phyloP scores from a whole-genome alignment of 306 rosid species.

The Potentilla sterilis region DNA sequence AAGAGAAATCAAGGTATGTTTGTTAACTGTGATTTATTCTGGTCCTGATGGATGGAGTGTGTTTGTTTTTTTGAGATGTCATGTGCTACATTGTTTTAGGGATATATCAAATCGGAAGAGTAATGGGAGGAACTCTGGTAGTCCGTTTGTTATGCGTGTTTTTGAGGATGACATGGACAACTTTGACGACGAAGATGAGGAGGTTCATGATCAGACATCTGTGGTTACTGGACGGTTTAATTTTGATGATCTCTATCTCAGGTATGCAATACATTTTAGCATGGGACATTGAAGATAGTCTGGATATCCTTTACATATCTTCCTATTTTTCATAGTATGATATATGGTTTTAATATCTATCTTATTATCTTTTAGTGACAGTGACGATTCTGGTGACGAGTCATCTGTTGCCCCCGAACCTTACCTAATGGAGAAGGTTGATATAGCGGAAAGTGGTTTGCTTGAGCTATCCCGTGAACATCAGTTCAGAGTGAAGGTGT shows the following conservation, averaged over 20 bases:
- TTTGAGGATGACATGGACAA: conserved; percentile 53
- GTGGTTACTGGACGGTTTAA: conserved; percentile 40
- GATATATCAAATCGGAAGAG: conserved; percentile 29
- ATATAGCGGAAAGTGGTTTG: conserved; percentile 63
- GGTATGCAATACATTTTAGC: conserved; percentile 35
- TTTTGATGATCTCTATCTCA: conserved; percentile 54
- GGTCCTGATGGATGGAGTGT: neutral
- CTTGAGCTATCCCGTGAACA: conserved; percentile 59
- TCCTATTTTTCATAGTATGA: neutral
- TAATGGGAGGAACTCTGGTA: conserved; percentile 30
- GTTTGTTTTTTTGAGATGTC: neutral
- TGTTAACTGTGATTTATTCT: conserved; percentile 9
- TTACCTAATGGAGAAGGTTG: conserved; percentile 58
- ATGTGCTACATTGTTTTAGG: conserved; percentile 9
- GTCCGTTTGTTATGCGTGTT: conserved; percentile 56
- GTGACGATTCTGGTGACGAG: conserved; percentile 54
- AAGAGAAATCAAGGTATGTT: conserved; percentile 44
- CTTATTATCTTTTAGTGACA: conserved; percentile 41
- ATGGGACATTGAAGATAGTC: neutral
- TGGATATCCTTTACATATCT: neutral
- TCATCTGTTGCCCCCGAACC: conserved; percentile 44
- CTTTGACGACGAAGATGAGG: conserved; percentile 41
- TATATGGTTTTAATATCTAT: conserved; percentile 16
- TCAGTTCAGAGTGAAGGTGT: conserved; percentile 61
- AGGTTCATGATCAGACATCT: conserved; percentile 25